These are phyloP conservation scores for Sideroxylon spinosum DNA, from an alignment of 179 eudicot genomes.

Conservation along the genomic window DNA sequence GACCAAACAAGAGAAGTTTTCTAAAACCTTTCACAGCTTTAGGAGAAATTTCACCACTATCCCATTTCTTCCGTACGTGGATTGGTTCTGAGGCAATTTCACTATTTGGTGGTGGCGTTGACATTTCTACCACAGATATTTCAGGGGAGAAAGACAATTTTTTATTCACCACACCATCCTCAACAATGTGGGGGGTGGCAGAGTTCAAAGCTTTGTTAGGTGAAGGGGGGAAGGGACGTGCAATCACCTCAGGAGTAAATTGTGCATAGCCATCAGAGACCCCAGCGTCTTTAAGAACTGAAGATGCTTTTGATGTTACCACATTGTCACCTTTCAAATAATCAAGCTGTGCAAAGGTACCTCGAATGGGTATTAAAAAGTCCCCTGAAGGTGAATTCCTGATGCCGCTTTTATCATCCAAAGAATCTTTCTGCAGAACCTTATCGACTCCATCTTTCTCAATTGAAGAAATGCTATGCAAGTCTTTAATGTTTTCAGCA, in stretches of 20 bases:
- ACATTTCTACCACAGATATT: slow-evolving; percentile 41
- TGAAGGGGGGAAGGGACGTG: slow-evolving; percentile 28
- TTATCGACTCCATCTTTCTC: slow-evolving; percentile 25
- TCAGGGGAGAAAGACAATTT: slow-evolving; percentile 29
- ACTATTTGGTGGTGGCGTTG: slow-evolving; percentile 43
- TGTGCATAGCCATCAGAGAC: slow-evolving; percentile 23
- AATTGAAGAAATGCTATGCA: slow-evolving; percentile 36
- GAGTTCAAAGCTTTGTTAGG: slow-evolving; percentile 23
- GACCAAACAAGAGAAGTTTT: slow-evolving; percentile 70
- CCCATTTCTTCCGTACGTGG: slow-evolving; percentile 64
- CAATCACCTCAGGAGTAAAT: slow-evolving; percentile 19
- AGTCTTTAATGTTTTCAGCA: slow-evolving; percentile 39
- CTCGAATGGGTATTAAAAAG: slow-evolving; percentile 17
- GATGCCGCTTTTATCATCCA: slow-evolving; percentile 21
- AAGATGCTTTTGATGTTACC: slow-evolving; percentile 18
- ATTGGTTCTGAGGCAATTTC: slow-evolving; percentile 31
- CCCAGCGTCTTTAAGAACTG: slow-evolving; percentile 15
- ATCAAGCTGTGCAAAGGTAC: slow-evolving; percentile 17
- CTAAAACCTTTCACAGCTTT: slow-evolving; percentile 61
- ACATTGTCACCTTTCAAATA: slow-evolving; percentile 19
- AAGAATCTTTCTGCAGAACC: slow-evolving; percentile 17
- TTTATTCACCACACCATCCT: slow-evolving; percentile 17
- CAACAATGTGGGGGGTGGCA: slow-evolving; percentile 15
- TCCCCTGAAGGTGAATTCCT: background rate
- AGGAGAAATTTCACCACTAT: slow-evolving; percentile 42